Percentiles rank a stretch among this genome's conserved stretches.
Evolutionary conservation across 2,329 filamentous ascomycete genomes (phyloP).

Genomic region (Pseudocercospora crystallina): DNA sequence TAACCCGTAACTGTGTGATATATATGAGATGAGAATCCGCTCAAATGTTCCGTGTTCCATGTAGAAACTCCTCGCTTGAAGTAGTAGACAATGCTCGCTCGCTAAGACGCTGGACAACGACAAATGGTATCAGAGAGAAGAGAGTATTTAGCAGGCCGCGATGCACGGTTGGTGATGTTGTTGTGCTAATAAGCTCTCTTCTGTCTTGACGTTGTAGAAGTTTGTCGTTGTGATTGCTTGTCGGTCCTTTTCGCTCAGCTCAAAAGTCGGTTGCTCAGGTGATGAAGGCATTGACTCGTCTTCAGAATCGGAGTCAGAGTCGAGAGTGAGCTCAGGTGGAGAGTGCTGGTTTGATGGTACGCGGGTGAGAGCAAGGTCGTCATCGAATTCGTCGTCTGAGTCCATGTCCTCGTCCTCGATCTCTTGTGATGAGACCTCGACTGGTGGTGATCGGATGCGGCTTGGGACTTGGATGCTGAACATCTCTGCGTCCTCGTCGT

Average conservation of each 20-base stretch:
- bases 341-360: slow-evolving; percentile 42
- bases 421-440: slow-evolving; percentile 46
- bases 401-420: slow-evolving; percentile 40
- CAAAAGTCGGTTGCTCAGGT: slow-evolving; percentile 45
- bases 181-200: slow-evolving; percentile 38
- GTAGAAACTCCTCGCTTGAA: slow-evolving; percentile 23
- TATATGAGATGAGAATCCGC: slow-evolving; percentile 25
- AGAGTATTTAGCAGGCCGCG: slow-evolving; percentile 40
- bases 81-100: slow-evolving; percentile 18
- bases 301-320: slow-evolving; percentile 44
- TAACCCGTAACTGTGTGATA: too few species aligned
- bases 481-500: slow-evolving; percentile 53
- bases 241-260: slow-evolving; percentile 48
- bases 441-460: slow-evolving; percentile 40
- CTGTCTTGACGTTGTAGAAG: slow-evolving; percentile 42
- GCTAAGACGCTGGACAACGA: slow-evolving; percentile 30
- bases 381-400: slow-evolving; percentile 49
- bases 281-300: slow-evolving; percentile 51
- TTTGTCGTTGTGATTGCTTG: slow-evolving; percentile 47
- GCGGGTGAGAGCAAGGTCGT: slow-evolving; percentile 45
- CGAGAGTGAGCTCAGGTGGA: slow-evolving; percentile 52
- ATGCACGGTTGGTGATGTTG: slow-evolving; percentile 39
- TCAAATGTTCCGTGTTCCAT: slow-evolving; percentile 15
- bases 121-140: slow-evolving; percentile 24
- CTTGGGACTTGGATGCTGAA: slow-evolving; percentile 36